Base-by-base conservation (phyloP, 345 rosid species). In the Salix viminalis region DNA sequence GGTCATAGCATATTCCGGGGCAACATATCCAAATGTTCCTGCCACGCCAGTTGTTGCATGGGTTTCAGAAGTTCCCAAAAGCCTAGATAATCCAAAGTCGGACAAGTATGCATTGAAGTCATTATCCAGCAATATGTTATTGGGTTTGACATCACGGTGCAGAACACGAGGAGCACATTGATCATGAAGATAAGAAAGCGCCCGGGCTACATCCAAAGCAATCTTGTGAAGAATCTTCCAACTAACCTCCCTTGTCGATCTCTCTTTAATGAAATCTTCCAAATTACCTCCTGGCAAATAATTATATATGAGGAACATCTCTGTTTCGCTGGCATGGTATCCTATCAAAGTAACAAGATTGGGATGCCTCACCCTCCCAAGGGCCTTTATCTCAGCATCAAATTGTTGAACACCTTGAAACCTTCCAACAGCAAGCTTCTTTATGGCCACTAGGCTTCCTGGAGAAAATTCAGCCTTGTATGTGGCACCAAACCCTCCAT, bases 181-280 rank as follows among this genome's bases (percentile, higher is more conserved):
- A 46, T 77, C 71, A 58, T 84, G 82, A 46, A 84, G 85, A 68
- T 79, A 79, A 42, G 80, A 81, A 62, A 84, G 85, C 5, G 83
- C 82, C 1, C 65, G 65, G n/a, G 84, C 85, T 39, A 85, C 67
- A 66, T 82, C 78, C 71, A 85, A 76, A 7, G 87, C 83, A 64
- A 85, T 85, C 76, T 82, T 80, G 82, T 85, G 85, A 72, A 85
- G 80, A 32, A 82, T 74, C 79, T 39, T 80, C 85, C 84, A 85
- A 28, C 39, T 44, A 54, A 65, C 71, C 11, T 68, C 76, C 54
- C 75, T 54, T 2, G 70, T 15, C 10, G 85, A 77, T 75, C 85
- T 77, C 32, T 75, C 82, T 74, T 80, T 66, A 30, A 85, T 82
- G 65, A 82, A 82, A n/a, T 77, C 60, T 72, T 79, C 87, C 62